Evolutionary conservation across 192 early-diverging fungal genomes (phyloP).

Genomic region (Coemansia sp.): DNA sequence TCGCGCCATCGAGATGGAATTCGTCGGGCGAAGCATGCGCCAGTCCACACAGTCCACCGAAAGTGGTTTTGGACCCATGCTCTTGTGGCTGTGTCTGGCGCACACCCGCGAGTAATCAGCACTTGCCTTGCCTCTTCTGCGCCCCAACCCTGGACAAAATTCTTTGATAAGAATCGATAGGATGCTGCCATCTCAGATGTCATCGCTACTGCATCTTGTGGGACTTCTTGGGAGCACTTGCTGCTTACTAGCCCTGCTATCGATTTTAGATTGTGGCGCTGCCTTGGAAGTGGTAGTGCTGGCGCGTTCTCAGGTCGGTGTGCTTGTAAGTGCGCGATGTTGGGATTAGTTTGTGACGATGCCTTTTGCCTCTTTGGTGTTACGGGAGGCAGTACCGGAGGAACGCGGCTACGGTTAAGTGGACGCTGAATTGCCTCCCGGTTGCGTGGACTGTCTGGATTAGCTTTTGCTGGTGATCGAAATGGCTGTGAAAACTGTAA

Average conservation of each 20-base stretch:
- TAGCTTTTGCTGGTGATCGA: constrained; percentile 17
- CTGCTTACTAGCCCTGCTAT: constrained; percentile 3
- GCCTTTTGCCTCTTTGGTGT: background rate
- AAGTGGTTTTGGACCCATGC: constrained; percentile 45
- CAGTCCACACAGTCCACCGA: constrained; percentile 42
- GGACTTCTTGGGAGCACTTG: constrained; percentile 11
- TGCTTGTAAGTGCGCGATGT: background rate
- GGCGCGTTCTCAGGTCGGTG: background rate
- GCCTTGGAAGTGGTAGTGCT: no score
- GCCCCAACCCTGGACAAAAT: constrained; percentile 24
- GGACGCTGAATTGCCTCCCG: background rate
- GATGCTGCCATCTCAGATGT: constrained; percentile 12
- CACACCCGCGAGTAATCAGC: constrained; percentile 26
- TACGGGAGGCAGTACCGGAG: constrained; percentile 26
- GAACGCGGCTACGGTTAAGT: constrained; percentile 6
- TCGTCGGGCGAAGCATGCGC: constrained; percentile 35
- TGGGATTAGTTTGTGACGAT: background rate
- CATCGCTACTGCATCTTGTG: constrained; percentile 17
- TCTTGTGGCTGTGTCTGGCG: constrained; percentile 4
- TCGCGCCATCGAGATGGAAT: constrained; percentile 24
- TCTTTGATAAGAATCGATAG: constrained; percentile 8
- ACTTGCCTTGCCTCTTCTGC: constrained; percentile 26
- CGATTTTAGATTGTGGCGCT: constrained; percentile 2
- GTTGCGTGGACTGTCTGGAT: background rate
- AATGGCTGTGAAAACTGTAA: constrained; percentile 18